Evolutionary conservation across 2,329 filamentous ascomycete genomes (phyloP), one percentile per base, ranked within the genome.

Genomic region (Arachnomyces sp.): DNA sequence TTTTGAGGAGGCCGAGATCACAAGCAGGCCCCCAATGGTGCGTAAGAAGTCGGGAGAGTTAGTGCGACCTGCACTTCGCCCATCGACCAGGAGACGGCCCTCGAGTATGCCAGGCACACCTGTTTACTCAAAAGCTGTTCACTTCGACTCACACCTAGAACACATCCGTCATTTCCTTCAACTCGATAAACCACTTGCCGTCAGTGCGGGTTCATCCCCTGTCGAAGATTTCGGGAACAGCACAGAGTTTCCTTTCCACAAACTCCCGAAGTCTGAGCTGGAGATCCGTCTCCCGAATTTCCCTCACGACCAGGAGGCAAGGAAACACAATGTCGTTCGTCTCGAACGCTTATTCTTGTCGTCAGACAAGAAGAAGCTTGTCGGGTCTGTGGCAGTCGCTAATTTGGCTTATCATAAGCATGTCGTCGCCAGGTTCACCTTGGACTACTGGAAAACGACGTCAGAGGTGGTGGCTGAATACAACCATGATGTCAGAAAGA

Each of bases 361-460:
- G 0, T 69, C 75, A 2, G 90, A 96, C 60, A 88, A 93, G 56
- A 90, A 90, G 66, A 84, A 76, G 1, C 67, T 98, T 49, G 73
- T 94, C 37, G 92, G 92, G 9, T 84, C 80, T 13, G 76, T 94
- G 38, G 84, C 80, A 6, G 89, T 94, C 15, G 80, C 82, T 58
- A 98, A 98, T 63, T 65, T 96, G 32, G 79, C 88, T 0, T 98
- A 94, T 66, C 77, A 89, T 39, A 98, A 98, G 66, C 64, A 73
- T 4, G 86, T 98, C 39, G 79, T 83, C n/a, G 90, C 87, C 60
- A 80, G 92, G 37, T 98, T 98, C 63, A 98, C 92, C 0, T 75
- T 95, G 34, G 92, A 98, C 62, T 92, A 94, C 66, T 98, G 92
- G 92, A 94, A 94, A 73, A 98, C 92, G 0, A 93, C 89, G 0